phyloP scores from a whole-genome alignment of 306 rosid species.

The Dryas octopetala region DNA sequence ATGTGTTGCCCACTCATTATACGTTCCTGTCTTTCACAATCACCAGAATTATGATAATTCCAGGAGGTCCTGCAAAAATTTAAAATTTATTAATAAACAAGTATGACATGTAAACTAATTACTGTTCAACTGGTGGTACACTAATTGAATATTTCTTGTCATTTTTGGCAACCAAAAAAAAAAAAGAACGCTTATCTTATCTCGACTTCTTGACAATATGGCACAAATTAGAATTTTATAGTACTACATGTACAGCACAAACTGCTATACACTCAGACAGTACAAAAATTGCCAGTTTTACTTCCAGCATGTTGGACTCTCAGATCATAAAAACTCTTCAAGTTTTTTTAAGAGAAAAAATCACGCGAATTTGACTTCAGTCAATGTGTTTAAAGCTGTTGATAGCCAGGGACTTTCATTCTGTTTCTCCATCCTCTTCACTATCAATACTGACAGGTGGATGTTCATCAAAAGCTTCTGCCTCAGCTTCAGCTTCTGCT shows the following conservation, averaged over 20 bases:
- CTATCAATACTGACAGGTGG: constrained; percentile 21
- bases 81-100: not conserved
- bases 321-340: not conserved
- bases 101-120: not conserved
- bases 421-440: constrained; percentile 28
- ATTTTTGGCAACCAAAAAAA: not conserved
- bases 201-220: not conserved
- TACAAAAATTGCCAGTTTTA: not conserved
- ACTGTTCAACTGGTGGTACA: not conserved
- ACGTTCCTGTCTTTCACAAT: not conserved
- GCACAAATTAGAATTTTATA: not conserved
- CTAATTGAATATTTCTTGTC: not conserved
- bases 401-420: constrained; percentile 1
- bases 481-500: not conserved
- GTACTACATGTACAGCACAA: not conserved
- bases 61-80: constrained; percentile 9
- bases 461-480: constrained; percentile 21
- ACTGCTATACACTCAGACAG: not conserved
- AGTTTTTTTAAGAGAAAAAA: not conserved
- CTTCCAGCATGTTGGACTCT: not conserved
- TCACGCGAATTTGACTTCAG: constrained; percentile 3
- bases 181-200: not conserved
- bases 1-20: not conserved
- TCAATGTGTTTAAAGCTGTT: not conserved
- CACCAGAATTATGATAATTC: not conserved